Percentiles rank a stretch among this genome's conserved stretches.
Conservation (phyloP, 2,329 filamentous ascomycete genomes). For the Leptographium flavum region DNA sequence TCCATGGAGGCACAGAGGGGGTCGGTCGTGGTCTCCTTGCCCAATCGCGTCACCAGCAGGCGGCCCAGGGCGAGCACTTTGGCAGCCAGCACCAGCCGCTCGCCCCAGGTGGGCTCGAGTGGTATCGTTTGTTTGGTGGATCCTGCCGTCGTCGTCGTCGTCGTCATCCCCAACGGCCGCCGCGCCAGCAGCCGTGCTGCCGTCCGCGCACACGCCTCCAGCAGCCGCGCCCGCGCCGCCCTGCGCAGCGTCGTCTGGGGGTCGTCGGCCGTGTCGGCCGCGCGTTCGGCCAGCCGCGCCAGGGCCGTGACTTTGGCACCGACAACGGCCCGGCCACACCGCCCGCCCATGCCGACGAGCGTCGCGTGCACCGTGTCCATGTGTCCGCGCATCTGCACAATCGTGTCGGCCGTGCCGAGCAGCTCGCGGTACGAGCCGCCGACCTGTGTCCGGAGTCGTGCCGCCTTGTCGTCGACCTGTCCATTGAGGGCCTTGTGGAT, state of each 20-base stretch:
- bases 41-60: constrained; percentile 37
- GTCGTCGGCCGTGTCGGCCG: neutral
- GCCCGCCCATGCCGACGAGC: constrained; percentile 57
- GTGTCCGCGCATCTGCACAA: constrained; percentile 73
- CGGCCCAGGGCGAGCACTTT: constrained; percentile 66
- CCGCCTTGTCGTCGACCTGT: constrained; percentile 47
- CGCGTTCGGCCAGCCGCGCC: constrained; percentile 24
- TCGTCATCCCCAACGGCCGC: constrained; percentile 14
- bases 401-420: constrained; percentile 83
- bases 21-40: too few relatives aligned
- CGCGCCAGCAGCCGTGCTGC: constrained; percentile 29
- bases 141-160: constrained; percentile 14
- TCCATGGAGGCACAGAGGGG: too few relatives aligned
- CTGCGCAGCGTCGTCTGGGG: constrained; percentile 10
- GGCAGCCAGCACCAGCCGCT: constrained; percentile 41
- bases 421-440: constrained; percentile 70
- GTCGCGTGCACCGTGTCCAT: constrained; percentile 61
- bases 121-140: neutral
- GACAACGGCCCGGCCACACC: constrained; percentile 61
- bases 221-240: constrained; percentile 31
- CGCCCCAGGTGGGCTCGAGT: constrained; percentile 20
- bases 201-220: constrained; percentile 36
- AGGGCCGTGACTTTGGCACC: constrained; percentile 50
- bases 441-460: constrained; percentile 48
- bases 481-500: constrained; percentile 46